These are phyloP conservation scores for Zasmidium citrigriseum DNA, from an alignment of 2,329 filamentous ascomycete genomes.

Conservation along the genomic window DNA sequence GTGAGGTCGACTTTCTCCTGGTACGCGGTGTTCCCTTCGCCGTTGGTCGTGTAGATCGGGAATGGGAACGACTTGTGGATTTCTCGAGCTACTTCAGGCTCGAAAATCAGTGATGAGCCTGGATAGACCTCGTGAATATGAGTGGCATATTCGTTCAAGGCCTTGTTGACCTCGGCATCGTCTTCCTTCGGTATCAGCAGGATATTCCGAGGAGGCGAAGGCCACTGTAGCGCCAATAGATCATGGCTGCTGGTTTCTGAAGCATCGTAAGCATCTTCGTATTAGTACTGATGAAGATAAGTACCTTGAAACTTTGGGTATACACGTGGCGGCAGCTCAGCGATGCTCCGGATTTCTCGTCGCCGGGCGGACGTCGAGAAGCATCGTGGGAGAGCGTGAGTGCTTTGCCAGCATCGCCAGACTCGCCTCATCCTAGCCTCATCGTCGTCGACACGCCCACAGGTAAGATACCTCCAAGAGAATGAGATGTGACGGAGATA, in stretches of 20 bases:
- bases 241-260: conserved; percentile 60
- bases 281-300: conserved; percentile 32
- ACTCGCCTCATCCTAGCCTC: conserved; percentile 34
- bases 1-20: conserved; percentile 84
- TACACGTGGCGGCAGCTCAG: conserved; percentile 56
- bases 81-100: conserved; percentile 70
- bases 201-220: conserved; percentile 66
- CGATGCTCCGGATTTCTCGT: conserved; percentile 53
- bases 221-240: conserved; percentile 67
- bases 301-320: conserved; percentile 64
- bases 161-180: conserved; percentile 55
- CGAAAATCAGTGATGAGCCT: conserved; percentile 77
- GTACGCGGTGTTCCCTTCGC: conserved; percentile 54
- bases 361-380: conserved; percentile 54
- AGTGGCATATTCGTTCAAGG: conserved; percentile 60
- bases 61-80: conserved; percentile 72
- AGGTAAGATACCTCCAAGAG: neutral
- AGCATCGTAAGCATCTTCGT: conserved; percentile 57
- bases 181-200: conserved; percentile 68
- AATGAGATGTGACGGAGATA: neutral
- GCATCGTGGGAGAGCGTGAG: conserved; percentile 26
- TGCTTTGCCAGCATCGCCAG: conserved; percentile 29
- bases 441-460: conserved; percentile 5
- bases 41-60: conserved; percentile 63
- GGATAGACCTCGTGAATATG: conserved; percentile 82